These are phyloP conservation scores for Boletus reticuloceps DNA, from an alignment of 768 basidiomycete species.

Conservation along the genomic window DNA sequence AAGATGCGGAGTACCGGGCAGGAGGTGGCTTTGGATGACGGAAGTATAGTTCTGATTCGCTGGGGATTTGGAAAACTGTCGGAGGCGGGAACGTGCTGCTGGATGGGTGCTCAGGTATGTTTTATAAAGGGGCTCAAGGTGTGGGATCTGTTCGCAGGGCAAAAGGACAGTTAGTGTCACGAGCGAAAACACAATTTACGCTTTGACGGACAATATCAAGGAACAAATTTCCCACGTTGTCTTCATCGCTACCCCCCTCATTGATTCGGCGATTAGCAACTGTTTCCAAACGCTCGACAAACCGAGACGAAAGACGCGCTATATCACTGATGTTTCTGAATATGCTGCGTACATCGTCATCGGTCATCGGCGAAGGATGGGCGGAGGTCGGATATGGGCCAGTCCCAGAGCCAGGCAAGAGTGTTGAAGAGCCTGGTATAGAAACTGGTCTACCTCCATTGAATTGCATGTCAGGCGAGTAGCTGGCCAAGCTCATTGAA, in stretches of 20 bases:
- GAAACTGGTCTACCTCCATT: constrained; percentile 34
- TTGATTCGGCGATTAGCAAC: constrained; percentile 51
- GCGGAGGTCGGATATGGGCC: too few species aligned
- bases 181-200: neutral
- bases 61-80: constrained; percentile 33
- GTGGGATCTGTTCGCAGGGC: constrained; percentile 48
- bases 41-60: constrained; percentile 57
- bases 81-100: constrained; percentile 61
- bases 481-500: neutral
- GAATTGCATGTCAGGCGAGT: neutral
- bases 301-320: constrained; percentile 59
- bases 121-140: constrained; percentile 64
- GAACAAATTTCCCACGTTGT: constrained; percentile 65
- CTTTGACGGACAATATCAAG: constrained; percentile 53
- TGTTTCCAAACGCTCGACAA: constrained; percentile 56
- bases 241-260: constrained; percentile 59
- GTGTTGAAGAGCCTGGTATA: neutral
- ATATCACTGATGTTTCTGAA: constrained; percentile 74
- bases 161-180: neutral
- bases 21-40: constrained; percentile 44
- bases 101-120: constrained; percentile 74
- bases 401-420: too few species aligned
- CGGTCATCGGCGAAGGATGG: constrained; percentile 50
- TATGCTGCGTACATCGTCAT: constrained; percentile 60
- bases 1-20: constrained; percentile 78